These are phyloP conservation scores for Silene conica DNA, from an alignment of 148 eudicot genomes.

Conservation along the genomic window DNA sequence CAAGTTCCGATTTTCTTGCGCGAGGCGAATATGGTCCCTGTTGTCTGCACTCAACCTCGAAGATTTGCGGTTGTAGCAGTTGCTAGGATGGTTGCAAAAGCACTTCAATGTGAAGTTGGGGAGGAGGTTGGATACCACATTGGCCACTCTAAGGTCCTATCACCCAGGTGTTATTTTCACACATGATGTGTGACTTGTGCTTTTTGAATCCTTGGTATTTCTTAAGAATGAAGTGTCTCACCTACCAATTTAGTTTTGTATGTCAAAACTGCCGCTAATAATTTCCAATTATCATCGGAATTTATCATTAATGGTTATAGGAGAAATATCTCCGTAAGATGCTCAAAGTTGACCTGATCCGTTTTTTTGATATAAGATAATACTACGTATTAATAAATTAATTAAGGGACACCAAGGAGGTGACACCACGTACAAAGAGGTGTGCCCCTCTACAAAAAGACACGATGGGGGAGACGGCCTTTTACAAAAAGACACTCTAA, in stretches of 20 bases:
- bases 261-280: not conserved
- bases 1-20: slow-evolving; percentile 84
- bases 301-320: not conserved
- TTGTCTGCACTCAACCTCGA: slow-evolving; percentile 91
- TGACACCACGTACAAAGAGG: too few species aligned
- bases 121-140: slow-evolving; percentile 95
- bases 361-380: too few species aligned
- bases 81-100: slow-evolving; percentile 90
- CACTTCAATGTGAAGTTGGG: slow-evolving; percentile 80
- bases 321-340: not conserved
- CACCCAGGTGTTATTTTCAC: slow-evolving; percentile 49
- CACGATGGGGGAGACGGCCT: too few species aligned
- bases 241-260: not conserved
- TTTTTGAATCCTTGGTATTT: not conserved
- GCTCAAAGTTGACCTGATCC: slow-evolving; percentile 1
- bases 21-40: slow-evolving; percentile 70
- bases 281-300: not conserved
- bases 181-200: slow-evolving; percentile 6
- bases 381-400: too few species aligned
- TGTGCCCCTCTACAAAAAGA: too few species aligned
- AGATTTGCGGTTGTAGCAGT: slow-evolving; percentile 98
- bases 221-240: not conserved
- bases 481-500: too few species aligned
- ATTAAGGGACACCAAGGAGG: too few species aligned
- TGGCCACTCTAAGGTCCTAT: slow-evolving; percentile 77